Conservation (phyloP, 2,329 filamentous ascomycete genomes). For the Ophiostoma ips region DNA sequence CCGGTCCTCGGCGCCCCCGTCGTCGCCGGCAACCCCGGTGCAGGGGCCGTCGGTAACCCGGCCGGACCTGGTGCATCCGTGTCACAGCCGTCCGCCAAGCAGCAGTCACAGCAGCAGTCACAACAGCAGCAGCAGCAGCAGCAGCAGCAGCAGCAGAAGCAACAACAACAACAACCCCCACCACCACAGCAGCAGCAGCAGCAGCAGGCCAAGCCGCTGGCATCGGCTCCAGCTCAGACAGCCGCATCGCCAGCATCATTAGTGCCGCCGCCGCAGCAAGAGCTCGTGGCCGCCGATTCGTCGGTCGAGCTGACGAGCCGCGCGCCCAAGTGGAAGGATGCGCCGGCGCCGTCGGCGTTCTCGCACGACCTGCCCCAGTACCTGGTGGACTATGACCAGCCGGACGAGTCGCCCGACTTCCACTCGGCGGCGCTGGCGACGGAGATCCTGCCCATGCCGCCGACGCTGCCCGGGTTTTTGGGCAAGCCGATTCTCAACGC, state of each 20-base stretch:
- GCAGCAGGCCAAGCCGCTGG: background rate
- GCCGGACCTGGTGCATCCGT: background rate
- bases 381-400: constrained; percentile 71
- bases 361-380: constrained; percentile 68
- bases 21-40: constrained; percentile 11
- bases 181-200: background rate
- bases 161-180: background rate
- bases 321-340: constrained; percentile 39
- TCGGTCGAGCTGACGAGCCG: constrained; percentile 15
- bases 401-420: constrained; percentile 64
- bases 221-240: background rate
- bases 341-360: constrained; percentile 46
- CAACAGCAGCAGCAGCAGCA: background rate
- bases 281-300: constrained; percentile 2
- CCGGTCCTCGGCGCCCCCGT: constrained; percentile 4
- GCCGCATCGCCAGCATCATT: background rate
- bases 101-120: constrained; percentile 18
- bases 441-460: constrained; percentile 68
- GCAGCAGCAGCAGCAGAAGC: background rate
- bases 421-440: constrained; percentile 62
- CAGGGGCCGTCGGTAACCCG: background rate
- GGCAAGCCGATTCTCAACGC: constrained; percentile 92
- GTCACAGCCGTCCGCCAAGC: constrained; percentile 7
- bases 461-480: constrained; percentile 76
- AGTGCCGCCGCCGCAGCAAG: background rate